Conservation (phyloP, 179 eudicot species). For the Corrigiola litoralis region DNA sequence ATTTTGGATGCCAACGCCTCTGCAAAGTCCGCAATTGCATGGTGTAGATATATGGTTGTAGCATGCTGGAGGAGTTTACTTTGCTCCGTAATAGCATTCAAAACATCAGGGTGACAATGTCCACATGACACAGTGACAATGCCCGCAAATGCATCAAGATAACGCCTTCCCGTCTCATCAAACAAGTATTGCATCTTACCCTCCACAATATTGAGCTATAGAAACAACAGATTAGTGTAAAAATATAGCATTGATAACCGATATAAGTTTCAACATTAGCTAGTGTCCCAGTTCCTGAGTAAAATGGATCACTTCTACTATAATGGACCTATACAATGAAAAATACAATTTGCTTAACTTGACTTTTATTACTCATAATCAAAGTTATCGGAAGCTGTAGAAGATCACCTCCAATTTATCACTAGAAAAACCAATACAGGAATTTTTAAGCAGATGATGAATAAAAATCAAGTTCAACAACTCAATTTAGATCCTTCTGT, state of each 20-base stretch:
- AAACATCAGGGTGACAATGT: conserved; percentile 92
- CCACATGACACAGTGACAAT: conserved; percentile 98
- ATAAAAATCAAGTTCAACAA: not conserved
- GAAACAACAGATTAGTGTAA: conserved; percentile 11
- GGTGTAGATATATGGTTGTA: conserved; percentile 89
- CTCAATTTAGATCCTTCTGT: too few species aligned
- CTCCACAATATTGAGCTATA: conserved; percentile 90
- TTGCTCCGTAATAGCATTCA: conserved; percentile 74
- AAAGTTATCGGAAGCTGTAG: not conserved
- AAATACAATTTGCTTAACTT: not conserved
- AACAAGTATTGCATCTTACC: conserved; percentile 98
- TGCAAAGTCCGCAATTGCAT: conserved; percentile 95
- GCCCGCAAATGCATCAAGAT: conserved; percentile 99
- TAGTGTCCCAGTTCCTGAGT: not conserved
- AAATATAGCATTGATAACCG: not conserved
- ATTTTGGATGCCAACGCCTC: conserved; percentile 93
- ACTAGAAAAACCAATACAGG: not conserved
- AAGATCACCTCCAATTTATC: not conserved
- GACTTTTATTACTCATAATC: not conserved
- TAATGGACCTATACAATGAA: too few species aligned
- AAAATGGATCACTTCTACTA: not conserved
- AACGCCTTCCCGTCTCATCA: conserved; percentile 86
- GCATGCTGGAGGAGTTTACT: conserved; percentile 94
- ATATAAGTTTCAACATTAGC: not conserved
- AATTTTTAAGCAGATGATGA: too few species aligned